Conservation (phyloP, 2,329 filamentous ascomycete genomes). For the Zymoseptoria pseudotritici region DNA sequence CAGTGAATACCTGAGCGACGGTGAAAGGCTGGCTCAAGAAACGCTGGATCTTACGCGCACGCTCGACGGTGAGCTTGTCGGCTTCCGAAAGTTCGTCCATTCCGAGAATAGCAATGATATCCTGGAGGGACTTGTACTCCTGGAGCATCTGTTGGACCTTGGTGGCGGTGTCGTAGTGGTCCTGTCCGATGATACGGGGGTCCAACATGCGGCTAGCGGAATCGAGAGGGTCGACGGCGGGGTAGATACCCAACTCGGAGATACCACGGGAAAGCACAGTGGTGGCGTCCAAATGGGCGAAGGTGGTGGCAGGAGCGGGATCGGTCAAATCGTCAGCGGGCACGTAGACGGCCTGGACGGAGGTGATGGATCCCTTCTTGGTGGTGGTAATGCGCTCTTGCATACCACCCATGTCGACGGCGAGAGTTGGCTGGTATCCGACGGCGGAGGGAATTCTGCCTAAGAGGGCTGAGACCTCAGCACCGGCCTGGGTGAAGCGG, state of each 20-base stretch:
- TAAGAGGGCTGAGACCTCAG: conserved; percentile 97
- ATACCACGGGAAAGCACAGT: conserved; percentile 99
- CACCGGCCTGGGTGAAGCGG: conserved; percentile 99
- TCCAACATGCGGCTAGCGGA: conserved; percentile 99
- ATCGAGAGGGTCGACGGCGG: conserved; percentile 98
- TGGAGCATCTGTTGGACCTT: conserved; percentile 98
- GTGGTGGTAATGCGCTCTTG: conserved; percentile 99
- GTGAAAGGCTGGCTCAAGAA: conserved; percentile 99
- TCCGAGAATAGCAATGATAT: conserved; percentile 98
- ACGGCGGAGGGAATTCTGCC: conserved; percentile 99
- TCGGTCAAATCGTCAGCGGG: conserved; percentile 99
- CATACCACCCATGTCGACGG: conserved; percentile 98
- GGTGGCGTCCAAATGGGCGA: conserved; percentile 99
- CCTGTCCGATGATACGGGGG: conserved; percentile 94
- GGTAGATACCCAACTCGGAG: conserved; percentile 99
- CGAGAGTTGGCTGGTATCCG: conserved; percentile 98
- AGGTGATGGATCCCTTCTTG: conserved; percentile 98
- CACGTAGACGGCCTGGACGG: conserved; percentile 99
- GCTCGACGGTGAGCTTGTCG: conserved; percentile 99
- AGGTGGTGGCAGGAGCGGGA: conserved; percentile 97
- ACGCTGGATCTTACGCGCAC: conserved; percentile 99
- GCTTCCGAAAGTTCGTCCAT: conserved; percentile 99
- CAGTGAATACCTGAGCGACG: conserved; percentile 75
- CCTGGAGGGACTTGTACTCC: conserved; percentile 99
- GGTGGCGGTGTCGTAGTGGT: conserved; percentile 93